phyloP scores from a whole-genome alignment of 257 asterid species.

The Orobanche coerulescens region DNA sequence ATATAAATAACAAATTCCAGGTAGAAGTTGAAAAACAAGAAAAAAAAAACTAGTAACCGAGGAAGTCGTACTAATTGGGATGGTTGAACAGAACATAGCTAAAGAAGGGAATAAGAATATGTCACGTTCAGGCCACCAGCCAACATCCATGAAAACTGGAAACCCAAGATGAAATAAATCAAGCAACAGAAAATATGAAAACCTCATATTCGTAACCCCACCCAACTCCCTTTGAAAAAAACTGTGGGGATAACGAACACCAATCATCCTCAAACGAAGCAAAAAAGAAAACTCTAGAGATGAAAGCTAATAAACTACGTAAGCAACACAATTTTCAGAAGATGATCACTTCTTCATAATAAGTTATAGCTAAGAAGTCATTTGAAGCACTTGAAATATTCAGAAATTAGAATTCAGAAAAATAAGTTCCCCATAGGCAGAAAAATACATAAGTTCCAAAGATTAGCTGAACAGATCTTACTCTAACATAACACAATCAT shows the following conservation, averaged over 20 bases:
- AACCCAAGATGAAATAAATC: neutral
- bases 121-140: neutral
- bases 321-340: slow-evolving; percentile 1
- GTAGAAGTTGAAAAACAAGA: too few relatives aligned
- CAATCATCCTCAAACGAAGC: neutral
- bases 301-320: neutral
- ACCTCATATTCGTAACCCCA: neutral
- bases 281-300: neutral
- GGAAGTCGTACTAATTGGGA: neutral
- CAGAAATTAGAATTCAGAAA: neutral
- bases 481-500: slow-evolving; percentile 11
- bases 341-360: slow-evolving; percentile 11
- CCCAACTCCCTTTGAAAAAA: neutral
- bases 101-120: neutral
- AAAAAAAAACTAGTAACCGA: too few relatives aligned
- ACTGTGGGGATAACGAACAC: neutral
- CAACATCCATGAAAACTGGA: neutral
- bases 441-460: neutral
- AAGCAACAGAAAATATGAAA: neutral
- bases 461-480: slow-evolving; percentile 21
- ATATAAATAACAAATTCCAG: neutral
- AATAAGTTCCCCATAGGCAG: too few relatives aligned
- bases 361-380: neutral
- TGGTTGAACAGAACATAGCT: neutral
- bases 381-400: neutral